A percentile compares a stretch with the other conserved stretches of the same genome.
Evolutionary conservation across 352 stramenopile species (phyloP).

Genomic region (Globisporangium cederbergense): DNA sequence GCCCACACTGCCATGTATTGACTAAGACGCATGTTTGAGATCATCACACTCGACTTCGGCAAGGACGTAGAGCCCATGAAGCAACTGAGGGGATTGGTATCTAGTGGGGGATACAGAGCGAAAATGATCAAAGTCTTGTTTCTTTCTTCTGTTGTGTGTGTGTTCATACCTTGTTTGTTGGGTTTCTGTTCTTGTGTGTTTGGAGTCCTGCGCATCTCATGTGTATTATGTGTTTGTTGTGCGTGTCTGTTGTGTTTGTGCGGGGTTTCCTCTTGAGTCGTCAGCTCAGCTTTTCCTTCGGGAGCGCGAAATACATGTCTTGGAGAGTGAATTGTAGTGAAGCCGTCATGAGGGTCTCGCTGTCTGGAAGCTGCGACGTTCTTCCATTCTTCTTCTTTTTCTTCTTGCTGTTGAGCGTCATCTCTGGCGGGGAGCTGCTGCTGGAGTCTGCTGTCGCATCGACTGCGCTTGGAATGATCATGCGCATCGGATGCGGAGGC

Average conservation of each 20-base stretch:
- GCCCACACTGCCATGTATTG: background rate
- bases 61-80: background rate
- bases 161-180: conserved; percentile 21
- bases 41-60: too few relatives aligned
- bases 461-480: conserved; percentile 10
- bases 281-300: conserved; percentile 36
- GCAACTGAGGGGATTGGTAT: conserved; percentile 5
- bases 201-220: background rate
- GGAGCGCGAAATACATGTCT: conserved; percentile 73
- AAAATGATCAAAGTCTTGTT: conserved; percentile 5
- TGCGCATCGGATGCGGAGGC: conserved; percentile 23
- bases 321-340: conserved; percentile 73
- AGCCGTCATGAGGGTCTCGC: background rate
- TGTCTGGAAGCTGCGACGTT: background rate
- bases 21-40: too few relatives aligned
- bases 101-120: conserved; percentile 13
- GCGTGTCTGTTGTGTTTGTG: conserved; percentile 2
- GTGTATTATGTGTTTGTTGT: conserved; percentile 1
- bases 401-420: conserved; percentile 25
- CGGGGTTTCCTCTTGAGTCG: background rate
- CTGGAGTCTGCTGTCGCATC: conserved; percentile 5
- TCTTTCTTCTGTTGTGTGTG: conserved; percentile 19
- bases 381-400: conserved; percentile 35
- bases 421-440: conserved; percentile 10
- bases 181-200: conserved; percentile 9